These are phyloP conservation scores for Naganishia antarctica DNA, from an alignment of 768 basidiomycete genomes.

Conservation along the genomic window DNA sequence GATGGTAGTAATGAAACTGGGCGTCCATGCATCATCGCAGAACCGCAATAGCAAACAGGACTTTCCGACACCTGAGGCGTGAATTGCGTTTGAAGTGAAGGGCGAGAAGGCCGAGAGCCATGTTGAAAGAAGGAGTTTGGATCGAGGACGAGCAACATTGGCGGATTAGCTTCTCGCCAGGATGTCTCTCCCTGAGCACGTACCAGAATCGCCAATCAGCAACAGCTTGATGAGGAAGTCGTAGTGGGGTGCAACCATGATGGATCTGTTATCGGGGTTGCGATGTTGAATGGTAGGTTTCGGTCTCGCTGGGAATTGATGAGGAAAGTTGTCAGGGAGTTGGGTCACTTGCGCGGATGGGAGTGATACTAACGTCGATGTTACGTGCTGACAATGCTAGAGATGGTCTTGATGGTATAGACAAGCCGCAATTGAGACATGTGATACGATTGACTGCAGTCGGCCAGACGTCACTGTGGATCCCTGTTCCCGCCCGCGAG, in stretches of 20 bases:
- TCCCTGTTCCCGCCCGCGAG: too few relatives aligned
- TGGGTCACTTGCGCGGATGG: too few relatives aligned
- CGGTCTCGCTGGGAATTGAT: not conserved
- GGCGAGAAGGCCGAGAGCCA: not conserved
- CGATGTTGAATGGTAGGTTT: not conserved
- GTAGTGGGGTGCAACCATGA: slow-evolving; percentile 66
- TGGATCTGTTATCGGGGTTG: not conserved
- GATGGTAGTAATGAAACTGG: slow-evolving; percentile 98
- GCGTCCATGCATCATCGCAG: slow-evolving; percentile 99
- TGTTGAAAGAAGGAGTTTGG: too few relatives aligned
- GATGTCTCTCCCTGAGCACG: too few relatives aligned
- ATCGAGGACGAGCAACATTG: too few relatives aligned
- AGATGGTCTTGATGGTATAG: too few relatives aligned
- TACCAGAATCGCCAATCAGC: slow-evolving; percentile 93
- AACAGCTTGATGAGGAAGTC: slow-evolving; percentile 79
- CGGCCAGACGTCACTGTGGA: not conserved
- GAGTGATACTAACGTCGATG: too few relatives aligned
- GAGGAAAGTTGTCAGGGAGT: not conserved
- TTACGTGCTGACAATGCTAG: too few relatives aligned
- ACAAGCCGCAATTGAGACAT: not conserved
- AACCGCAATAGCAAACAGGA: slow-evolving; percentile 64
- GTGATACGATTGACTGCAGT: not conserved
- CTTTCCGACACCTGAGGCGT: slow-evolving; percentile 74
- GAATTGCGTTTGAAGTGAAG: slow-evolving; percentile 39
- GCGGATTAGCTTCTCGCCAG: too few relatives aligned